phyloP scores from a whole-genome alignment of 139 green algal genomes.

The Astrephomene gubernaculifera region DNA sequence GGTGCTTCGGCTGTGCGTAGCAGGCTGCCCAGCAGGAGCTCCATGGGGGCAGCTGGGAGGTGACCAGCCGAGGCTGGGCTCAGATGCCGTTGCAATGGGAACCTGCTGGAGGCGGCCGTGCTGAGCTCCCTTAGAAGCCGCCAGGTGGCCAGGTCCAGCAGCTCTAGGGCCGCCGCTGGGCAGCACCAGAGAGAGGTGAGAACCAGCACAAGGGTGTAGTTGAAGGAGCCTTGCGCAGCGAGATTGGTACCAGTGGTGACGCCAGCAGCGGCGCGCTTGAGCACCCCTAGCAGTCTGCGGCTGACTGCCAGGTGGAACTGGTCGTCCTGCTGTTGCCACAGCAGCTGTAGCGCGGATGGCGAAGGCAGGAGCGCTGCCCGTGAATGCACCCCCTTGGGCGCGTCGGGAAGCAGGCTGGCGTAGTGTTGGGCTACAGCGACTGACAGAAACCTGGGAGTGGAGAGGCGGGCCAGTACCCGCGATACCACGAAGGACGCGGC shows the following conservation, averaged over 20 bases:
- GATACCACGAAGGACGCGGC: background rate
- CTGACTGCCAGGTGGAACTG: background rate
- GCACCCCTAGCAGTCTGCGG: background rate
- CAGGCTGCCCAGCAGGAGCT: conserved; percentile 1
- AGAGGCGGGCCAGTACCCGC: background rate
- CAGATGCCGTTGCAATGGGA: background rate
- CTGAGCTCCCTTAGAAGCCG: background rate
- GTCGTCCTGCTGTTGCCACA: background rate
- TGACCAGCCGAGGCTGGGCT: background rate
- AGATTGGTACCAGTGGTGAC: background rate
- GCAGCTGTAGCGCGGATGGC: background rate
- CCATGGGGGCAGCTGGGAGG: background rate
- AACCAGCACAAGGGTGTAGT: background rate
- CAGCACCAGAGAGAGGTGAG: background rate
- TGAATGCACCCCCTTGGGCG: background rate
- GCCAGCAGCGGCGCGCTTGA: background rate
- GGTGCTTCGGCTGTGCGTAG: background rate
- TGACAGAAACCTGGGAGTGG: background rate
- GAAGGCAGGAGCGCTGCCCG: background rate
- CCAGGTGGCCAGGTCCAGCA: background rate
- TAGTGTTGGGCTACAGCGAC: background rate
- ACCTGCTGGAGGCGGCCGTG: background rate
- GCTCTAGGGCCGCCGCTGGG: background rate
- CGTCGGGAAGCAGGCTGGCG: background rate
- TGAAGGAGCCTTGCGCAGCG: background rate